Evolutionary conservation across 2,329 filamentous ascomycete species (phyloP).

Genomic region (Colletotrichum liaoningense): DNA sequence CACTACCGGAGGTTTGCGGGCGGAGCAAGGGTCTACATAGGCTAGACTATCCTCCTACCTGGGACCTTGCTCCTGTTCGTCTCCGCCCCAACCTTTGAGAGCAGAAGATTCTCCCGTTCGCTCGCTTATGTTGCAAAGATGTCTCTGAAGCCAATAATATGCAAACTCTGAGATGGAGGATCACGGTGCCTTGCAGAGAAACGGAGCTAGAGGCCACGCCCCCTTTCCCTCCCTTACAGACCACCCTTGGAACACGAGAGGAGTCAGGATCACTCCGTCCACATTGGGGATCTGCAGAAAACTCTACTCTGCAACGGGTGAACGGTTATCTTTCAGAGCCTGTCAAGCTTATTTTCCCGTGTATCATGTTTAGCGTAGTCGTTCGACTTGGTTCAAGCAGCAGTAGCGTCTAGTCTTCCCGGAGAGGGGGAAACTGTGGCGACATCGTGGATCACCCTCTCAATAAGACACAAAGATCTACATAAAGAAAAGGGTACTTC

Average conservation of each 20-base stretch:
- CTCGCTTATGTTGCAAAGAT: background rate
- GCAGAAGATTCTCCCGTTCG: conserved; percentile 5
- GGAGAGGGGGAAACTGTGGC: conserved; percentile 15
- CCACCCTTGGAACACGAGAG: conserved; percentile 23
- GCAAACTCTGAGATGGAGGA: background rate
- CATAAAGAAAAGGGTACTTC: conserved; percentile 14
- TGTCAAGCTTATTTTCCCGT: conserved; percentile 24
- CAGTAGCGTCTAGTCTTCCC: conserved; percentile 1
- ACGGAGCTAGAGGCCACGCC: background rate
- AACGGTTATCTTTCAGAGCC: conserved; percentile 7
- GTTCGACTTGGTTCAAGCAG: conserved; percentile 2
- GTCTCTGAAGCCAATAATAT: conserved; percentile 6
- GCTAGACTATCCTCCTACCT: conserved; percentile 5
- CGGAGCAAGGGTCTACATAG: conserved; percentile 12
- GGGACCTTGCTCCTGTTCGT: conserved; percentile 14
- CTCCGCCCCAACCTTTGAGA: conserved; percentile 13
- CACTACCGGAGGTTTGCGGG: background rate
- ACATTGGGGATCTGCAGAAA: conserved; percentile 10
- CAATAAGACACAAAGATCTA: conserved; percentile 1
- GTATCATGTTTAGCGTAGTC: conserved; percentile 22
- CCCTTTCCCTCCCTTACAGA: background rate
- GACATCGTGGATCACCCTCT: conserved; percentile 11
- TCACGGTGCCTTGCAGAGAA: background rate
- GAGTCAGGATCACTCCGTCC: conserved; percentile 23
- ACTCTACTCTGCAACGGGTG: background rate